Evolutionary conservation across 176 grass and related monocot genomes (phyloP), one percentile per base, ranked within the genome.

Genomic region (Eleusine indica): DNA sequence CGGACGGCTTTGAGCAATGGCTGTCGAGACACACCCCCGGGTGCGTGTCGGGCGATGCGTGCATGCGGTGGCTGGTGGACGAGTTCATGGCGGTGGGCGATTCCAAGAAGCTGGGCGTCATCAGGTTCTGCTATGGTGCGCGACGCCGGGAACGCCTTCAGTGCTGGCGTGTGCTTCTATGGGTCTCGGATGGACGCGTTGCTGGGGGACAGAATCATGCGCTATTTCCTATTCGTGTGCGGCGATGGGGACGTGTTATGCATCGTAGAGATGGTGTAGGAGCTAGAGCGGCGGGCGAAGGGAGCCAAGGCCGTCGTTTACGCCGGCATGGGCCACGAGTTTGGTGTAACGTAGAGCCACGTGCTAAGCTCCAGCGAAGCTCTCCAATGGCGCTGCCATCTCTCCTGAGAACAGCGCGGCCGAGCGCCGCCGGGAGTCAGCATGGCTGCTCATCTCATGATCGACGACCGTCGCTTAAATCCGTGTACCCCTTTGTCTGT

Each of bases 71-170:
- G 96, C 83, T 99, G 79, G 79, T 75, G 1, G 93, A 94, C 74
- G 96, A 87, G 84, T 92, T 99, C 80, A 14, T 71, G 30, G 91
- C 85, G 14, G 89, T 87, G 6, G 89, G 89, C 21, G 75, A 91
- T 54, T 89, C 91, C 38, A 88, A 81, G 78, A 99, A 96, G 86
- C 91, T 99, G 8, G 87, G 89, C 57, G 53, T 96, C 12, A 44
- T 99, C 52, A 93, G 96, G n/a, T 94, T 96, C 86, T 92, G 93
- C 78, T 94, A 91, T 99, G 80, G 91, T 87, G 44, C 87, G 83
- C 18, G 96, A 96, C 76, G 82, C 71, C 18, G 75, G 67, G 28
- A 48, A 14, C 40, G 56, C 86, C 85, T 96, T 92, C 77, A 46
- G 81, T 65, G 89, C 87, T 16, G 93, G 89, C 0, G 87, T 99